Evolutionary conservation across 2,329 filamentous ascomycete species (phyloP).

Genomic region (Lithohypha guttulata): DNA sequence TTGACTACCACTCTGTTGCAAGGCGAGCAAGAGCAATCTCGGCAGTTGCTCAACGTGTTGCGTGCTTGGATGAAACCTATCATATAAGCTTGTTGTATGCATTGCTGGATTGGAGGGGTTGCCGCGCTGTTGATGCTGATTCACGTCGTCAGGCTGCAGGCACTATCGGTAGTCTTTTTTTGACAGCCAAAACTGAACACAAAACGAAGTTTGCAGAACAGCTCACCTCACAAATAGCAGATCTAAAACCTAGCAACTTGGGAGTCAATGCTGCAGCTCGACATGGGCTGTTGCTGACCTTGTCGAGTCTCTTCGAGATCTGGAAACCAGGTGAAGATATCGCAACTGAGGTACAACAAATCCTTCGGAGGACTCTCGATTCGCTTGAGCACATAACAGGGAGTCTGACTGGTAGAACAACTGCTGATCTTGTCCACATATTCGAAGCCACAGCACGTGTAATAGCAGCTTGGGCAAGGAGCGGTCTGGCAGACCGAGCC

Average conservation of each 20-base stretch:
- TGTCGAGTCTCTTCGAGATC: constrained; percentile 25
- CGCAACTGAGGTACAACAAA: not conserved
- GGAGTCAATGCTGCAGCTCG: constrained; percentile 32
- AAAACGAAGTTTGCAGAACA: constrained; percentile 6
- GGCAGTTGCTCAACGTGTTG: constrained; percentile 60
- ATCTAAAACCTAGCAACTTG: constrained; percentile 28
- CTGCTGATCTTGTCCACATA: constrained; percentile 22
- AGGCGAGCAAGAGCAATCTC: constrained; percentile 72
- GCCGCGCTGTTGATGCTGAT: constrained; percentile 64
- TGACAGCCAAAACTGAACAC: constrained; percentile 2
- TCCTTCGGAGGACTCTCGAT: constrained; percentile 13
- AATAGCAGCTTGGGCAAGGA: constrained; percentile 8
- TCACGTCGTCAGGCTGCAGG: constrained; percentile 62
- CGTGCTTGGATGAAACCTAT: constrained; percentile 52
- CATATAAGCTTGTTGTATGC: constrained; percentile 60
- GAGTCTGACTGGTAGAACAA: constrained; percentile 20
- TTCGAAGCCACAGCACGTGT: constrained; percentile 16
- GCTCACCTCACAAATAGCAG: constrained; percentile 26
- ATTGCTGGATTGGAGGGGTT: constrained; percentile 74
- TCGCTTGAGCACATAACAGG: constrained; percentile 13
- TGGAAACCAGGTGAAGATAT: not conserved
- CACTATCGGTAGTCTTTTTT: constrained; percentile 49
- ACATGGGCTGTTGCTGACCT: constrained; percentile 34
- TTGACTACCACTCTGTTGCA: constrained; percentile 90
- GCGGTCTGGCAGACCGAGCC: not conserved